A percentile compares a stretch with the other conserved stretches of the same genome.
Conservation (phyloP, 371 early-diverging fungal species). For the Polyrhizophydium stewartii region DNA sequence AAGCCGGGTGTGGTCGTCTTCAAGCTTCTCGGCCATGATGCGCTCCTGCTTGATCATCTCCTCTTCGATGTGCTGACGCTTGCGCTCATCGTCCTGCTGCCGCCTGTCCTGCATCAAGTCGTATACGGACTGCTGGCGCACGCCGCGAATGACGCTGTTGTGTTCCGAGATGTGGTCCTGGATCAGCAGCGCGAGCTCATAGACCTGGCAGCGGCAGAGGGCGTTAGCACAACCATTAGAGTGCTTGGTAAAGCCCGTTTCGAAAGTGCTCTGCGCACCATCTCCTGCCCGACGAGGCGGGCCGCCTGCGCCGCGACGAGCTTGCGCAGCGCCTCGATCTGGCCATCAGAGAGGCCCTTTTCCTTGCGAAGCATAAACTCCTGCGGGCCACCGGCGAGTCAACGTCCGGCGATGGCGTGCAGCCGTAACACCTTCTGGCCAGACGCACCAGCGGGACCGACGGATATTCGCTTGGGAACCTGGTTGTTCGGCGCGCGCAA, state of each 20-base stretch:
- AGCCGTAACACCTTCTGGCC: not conserved
- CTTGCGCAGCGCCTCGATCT: conserved; percentile 5
- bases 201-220: conserved; percentile 9
- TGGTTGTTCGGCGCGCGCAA: not conserved
- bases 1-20: not conserved
- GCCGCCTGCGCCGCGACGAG: conserved; percentile 9
- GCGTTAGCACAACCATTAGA: too few species aligned
- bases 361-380: conserved; percentile 4
- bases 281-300: conserved; percentile 13
- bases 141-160: conserved; percentile 5
- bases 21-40: not conserved
- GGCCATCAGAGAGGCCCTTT: conserved; percentile 7
- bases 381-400: not conserved
- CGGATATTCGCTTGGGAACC: conserved; percentile 6
- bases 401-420: not conserved
- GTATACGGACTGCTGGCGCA: not conserved
- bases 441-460: not conserved
- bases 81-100: conserved; percentile 2
- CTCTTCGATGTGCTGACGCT: not conserved
- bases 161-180: conserved; percentile 20
- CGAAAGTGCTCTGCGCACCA: too few species aligned
- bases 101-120: not conserved
- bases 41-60: not conserved
- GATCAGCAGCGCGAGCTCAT: conserved; percentile 24
- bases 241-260: too few species aligned